These are phyloP conservation scores for Stevia rebaudiana DNA, from an alignment of 140 eudicot genomes.

Conservation along the genomic window DNA sequence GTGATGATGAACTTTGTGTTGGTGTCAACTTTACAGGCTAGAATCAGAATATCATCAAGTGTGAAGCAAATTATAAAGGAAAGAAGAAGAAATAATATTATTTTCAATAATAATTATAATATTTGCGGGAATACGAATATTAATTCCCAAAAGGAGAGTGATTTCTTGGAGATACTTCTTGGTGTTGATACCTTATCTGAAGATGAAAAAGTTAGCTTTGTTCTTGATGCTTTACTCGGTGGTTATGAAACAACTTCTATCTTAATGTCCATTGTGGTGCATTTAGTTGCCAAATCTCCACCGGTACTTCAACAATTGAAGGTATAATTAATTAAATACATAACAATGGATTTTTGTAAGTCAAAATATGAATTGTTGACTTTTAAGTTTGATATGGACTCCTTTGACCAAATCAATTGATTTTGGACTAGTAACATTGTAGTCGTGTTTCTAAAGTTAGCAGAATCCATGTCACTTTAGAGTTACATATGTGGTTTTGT, in stretches of 20 bases:
- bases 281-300: constrained; percentile 52
- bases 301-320: constrained; percentile 51
- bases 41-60: constrained; percentile 77
- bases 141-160: constrained; percentile 39
- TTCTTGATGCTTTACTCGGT: constrained; percentile 78
- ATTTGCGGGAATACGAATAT: constrained; percentile 25
- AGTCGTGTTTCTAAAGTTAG: background rate
- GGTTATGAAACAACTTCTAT: constrained; percentile 83
- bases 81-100: constrained; percentile 49
- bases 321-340: constrained; percentile 25
- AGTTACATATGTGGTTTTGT: background rate
- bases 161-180: constrained; percentile 66
- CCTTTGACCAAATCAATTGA: background rate
- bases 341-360: background rate
- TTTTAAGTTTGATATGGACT: constrained; percentile 13
- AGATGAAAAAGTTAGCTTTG: constrained; percentile 85
- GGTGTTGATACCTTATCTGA: constrained; percentile 67
- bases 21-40: constrained; percentile 80
- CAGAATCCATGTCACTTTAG: background rate
- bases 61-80: constrained; percentile 77
- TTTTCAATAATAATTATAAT: constrained; percentile 18
- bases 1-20: constrained; percentile 53
- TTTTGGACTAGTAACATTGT: background rate
- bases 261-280: constrained; percentile 54
- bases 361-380: constrained; percentile 10